These are phyloP conservation scores for Periconia macrospinosa DNA, from an alignment of 2,329 filamentous ascomycete genomes.

Conservation along the genomic window DNA sequence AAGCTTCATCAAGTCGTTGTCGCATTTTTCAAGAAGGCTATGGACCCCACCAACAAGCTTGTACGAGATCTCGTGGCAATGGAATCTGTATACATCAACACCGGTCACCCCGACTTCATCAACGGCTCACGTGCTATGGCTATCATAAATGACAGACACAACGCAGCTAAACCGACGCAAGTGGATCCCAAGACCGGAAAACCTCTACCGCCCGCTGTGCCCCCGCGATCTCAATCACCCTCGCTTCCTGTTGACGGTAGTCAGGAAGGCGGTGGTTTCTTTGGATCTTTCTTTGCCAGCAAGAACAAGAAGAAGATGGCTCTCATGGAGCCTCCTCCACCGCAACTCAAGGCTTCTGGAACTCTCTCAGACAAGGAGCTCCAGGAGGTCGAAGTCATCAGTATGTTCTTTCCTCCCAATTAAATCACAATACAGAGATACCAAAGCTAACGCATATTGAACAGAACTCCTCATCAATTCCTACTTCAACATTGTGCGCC, in stretches of 20 bases:
- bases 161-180: conserved; percentile 79
- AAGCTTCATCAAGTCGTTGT: conserved; percentile 95
- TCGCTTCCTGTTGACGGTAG: conserved; percentile 61
- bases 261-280: conserved; percentile 71
- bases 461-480: conserved; percentile 90
- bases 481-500: conserved; percentile 97
- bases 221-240: conserved; percentile 75
- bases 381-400: conserved; percentile 97
- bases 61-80: conserved; percentile 90
- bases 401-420: conserved; percentile 56
- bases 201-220: conserved; percentile 70
- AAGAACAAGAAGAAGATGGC: conserved; percentile 99
- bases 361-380: conserved; percentile 91
- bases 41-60: conserved; percentile 98
- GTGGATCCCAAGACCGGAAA: conserved; percentile 99
- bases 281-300: conserved; percentile 96
- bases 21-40: conserved; percentile 93
- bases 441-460: conserved; percentile 17
- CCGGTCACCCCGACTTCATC: conserved; percentile 94
- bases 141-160: conserved; percentile 92
- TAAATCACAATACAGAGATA: not conserved
- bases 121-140: conserved; percentile 98
- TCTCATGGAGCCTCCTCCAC: conserved; percentile 95
- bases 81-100: conserved; percentile 98
- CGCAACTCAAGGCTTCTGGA: conserved; percentile 90